These are phyloP conservation scores for Ottelia alismoides DNA, from an alignment of 106 monocot species.

Conservation along the genomic window DNA sequence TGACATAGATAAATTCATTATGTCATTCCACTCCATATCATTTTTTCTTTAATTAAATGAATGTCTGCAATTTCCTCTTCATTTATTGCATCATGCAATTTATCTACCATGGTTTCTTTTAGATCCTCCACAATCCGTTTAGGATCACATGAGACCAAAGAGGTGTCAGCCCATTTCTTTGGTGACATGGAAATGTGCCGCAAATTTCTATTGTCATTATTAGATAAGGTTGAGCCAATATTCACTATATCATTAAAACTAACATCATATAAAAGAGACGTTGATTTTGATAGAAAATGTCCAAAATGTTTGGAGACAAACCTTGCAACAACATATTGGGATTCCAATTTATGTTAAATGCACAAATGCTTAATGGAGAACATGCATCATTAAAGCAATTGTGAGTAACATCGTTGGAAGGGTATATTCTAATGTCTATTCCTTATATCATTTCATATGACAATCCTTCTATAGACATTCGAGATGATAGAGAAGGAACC, in stretches of 20 bases:
- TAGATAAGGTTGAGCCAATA: not conserved
- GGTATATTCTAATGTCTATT: constrained; percentile 1
- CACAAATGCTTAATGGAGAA: constrained; percentile 10
- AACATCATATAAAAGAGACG: not conserved
- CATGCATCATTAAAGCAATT: constrained; percentile 15
- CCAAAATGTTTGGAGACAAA: constrained; percentile 19
- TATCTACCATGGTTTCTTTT: not conserved
- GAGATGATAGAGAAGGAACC: too few relatives aligned
- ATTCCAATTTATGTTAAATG: constrained; percentile 9
- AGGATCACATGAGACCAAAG: not conserved
- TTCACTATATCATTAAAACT: not conserved
- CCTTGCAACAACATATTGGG: constrained; percentile 16
- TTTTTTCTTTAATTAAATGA: constrained; percentile 53
- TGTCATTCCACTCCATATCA: constrained; percentile 87
- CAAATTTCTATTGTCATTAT: not conserved
- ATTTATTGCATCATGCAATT: constrained; percentile 63
- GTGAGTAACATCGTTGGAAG: constrained; percentile 1
- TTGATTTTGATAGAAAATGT: constrained; percentile 30
- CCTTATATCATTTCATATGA: constrained; percentile 5
- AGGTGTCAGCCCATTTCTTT: not conserved
- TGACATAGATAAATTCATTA: constrained; percentile 43
- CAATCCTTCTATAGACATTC: not conserved
- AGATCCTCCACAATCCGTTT: not conserved
- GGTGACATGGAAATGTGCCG: not conserved
- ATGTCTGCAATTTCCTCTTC: constrained; percentile 81